Percentiles rank a stretch among this genome's conserved stretches.
Conservation (phyloP, 192 early-diverging fungal species). For the Coemansia sp. region DNA sequence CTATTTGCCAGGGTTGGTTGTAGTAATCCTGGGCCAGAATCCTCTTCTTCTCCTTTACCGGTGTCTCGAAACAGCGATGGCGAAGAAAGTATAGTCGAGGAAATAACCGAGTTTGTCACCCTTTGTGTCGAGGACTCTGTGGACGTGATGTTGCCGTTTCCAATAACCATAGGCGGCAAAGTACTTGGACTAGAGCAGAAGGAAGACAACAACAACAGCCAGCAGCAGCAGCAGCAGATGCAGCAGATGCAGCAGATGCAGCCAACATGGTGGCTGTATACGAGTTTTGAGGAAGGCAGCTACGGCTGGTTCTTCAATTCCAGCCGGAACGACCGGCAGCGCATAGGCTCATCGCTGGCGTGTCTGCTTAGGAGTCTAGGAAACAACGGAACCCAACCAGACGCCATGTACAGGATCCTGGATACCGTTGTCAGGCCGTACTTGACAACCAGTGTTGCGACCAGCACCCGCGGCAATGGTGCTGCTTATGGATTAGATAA, state of each 20-base stretch:
- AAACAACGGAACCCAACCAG: too few species aligned
- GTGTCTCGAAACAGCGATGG: not conserved
- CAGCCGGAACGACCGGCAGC: not conserved
- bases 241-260: too few species aligned
- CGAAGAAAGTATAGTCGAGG: constrained; percentile 7
- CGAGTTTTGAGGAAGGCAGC: constrained; percentile 42
- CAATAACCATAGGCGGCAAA: not conserved
- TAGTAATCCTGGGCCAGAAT: too few species aligned
- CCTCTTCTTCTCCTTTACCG: too few species aligned
- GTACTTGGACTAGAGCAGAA: not conserved
- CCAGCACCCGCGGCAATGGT: not conserved
- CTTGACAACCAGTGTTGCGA: not conserved
- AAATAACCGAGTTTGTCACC: constrained; percentile 24
- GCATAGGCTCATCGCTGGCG: not conserved
- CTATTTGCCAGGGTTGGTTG: not conserved
- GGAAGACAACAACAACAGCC: not conserved
- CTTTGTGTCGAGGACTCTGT: constrained; percentile 42
- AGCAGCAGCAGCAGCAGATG: not conserved
- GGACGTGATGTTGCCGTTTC: constrained; percentile 27
- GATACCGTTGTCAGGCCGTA: not conserved
- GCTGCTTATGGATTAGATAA: too few species aligned
- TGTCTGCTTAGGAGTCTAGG: not conserved
- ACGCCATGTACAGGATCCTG: not conserved
- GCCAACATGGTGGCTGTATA: constrained; percentile 23
- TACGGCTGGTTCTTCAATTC: constrained; percentile 42